Conservation (phyloP, 75 land plant species). For the Adiantum capillusveneris region DNA sequence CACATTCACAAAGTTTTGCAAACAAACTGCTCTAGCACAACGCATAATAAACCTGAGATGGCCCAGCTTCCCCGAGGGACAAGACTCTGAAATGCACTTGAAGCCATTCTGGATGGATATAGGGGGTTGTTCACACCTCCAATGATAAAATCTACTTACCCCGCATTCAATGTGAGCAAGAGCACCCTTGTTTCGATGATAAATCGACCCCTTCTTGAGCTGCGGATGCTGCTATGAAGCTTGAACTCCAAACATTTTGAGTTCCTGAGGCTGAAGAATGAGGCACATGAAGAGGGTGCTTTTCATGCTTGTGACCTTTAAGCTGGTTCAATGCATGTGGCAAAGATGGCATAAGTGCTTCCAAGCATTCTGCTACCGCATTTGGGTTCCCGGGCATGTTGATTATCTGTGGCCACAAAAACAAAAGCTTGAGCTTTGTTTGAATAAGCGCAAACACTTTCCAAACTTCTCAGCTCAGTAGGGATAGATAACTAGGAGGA, state of each 20-base stretch:
- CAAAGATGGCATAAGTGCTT: constrained; percentile 81
- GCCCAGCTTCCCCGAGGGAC: too few relatives aligned
- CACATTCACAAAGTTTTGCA: too few relatives aligned
- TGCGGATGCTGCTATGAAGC: constrained; percentile 40
- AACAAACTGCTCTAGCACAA: too few relatives aligned
- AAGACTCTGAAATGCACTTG: too few relatives aligned
- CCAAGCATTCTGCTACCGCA: constrained; percentile 92
- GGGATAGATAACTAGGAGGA: too few relatives aligned
- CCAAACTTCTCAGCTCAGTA: too few relatives aligned
- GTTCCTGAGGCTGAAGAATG: constrained; percentile 14
- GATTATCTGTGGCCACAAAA: constrained; percentile 75
- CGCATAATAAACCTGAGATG: too few relatives aligned
- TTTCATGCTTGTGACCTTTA: constrained; percentile 90
- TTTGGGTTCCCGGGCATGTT: constrained; percentile 99
- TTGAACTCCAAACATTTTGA: constrained; percentile 61
- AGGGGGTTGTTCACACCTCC: too few relatives aligned
- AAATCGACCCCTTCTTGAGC: constrained; percentile 1
- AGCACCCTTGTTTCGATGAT: constrained; percentile 27
- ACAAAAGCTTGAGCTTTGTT: background rate
- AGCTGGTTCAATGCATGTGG: constrained; percentile 89
- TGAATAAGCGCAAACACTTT: too few relatives aligned
- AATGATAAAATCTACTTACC: too few relatives aligned
- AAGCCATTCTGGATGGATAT: too few relatives aligned
- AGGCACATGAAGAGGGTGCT: constrained; percentile 88
- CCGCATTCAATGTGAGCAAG: constrained; percentile 42